Evolutionary conservation across 2,329 filamentous ascomycete species (phyloP).

Genomic region (Diaporthe longicolla): DNA sequence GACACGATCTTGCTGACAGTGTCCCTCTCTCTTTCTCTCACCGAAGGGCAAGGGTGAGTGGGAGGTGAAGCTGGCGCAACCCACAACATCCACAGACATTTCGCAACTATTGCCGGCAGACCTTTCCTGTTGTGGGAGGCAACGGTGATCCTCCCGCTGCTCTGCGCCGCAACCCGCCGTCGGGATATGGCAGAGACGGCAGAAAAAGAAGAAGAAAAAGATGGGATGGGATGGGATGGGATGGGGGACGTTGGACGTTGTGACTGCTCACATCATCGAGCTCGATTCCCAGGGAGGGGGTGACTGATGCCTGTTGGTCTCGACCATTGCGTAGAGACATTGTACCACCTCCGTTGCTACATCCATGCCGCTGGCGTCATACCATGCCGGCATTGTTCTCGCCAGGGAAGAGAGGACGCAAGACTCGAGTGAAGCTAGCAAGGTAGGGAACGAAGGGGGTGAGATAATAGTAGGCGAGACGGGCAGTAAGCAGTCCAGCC

Average conservation of each 20-base stretch:
- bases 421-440: background rate
- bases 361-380: constrained; percentile 29
- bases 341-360: background rate
- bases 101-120: constrained; percentile 21
- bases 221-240: no score
- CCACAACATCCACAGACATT: constrained; percentile 27
- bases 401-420: background rate
- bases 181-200: constrained; percentile 8
- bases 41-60: background rate
- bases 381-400: constrained; percentile 4
- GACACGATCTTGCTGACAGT: constrained; percentile 10
- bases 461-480: constrained; percentile 4
- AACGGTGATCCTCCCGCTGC: constrained; percentile 22
- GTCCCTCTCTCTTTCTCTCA: background rate
- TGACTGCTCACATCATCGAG: constrained; percentile 27
- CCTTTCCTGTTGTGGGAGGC: constrained; percentile 30
- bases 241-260: background rate
- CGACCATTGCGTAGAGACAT: constrained; percentile 4
- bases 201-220: background rate
- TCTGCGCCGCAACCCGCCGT: constrained; percentile 15
- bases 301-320: background rate
- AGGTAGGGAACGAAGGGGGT: background rate
- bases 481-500: background rate
- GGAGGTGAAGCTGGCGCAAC: constrained; percentile 6
- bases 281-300: background rate